Evolutionary conservation across 2,329 filamentous ascomycete species (phyloP).

Genomic region (Aspergillus neoniger): DNA sequence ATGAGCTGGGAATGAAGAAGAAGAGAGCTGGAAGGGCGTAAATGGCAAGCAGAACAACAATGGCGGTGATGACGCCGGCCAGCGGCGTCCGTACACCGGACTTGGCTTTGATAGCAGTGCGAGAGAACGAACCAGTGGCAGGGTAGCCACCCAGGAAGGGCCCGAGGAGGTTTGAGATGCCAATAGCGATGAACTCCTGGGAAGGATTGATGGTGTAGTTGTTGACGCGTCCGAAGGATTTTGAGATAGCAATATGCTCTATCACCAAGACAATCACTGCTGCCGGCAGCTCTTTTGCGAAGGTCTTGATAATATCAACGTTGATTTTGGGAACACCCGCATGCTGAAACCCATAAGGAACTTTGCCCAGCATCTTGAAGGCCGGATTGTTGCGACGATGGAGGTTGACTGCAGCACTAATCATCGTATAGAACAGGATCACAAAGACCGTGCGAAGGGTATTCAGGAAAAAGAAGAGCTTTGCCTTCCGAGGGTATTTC

Average conservation of each 20-base stretch:
- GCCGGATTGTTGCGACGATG: conserved; percentile 62
- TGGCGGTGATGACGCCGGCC: conserved; percentile 81
- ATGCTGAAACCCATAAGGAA: conserved; percentile 85
- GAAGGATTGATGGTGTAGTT: conserved; percentile 95
- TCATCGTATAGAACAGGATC: conserved; percentile 86
- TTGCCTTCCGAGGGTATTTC: conserved; percentile 68
- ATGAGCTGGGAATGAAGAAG: conserved; percentile 83
- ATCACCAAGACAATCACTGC: conserved; percentile 90
- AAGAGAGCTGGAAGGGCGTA: conserved; percentile 86
- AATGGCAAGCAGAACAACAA: conserved; percentile 82
- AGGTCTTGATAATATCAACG: conserved; percentile 64
- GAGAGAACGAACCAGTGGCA: conserved; percentile 89
- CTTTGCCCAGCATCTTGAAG: conserved; percentile 73
- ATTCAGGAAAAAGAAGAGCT: conserved; percentile 83
- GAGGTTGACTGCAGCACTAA: conserved; percentile 82
- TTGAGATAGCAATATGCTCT: conserved; percentile 94
- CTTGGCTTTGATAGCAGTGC: conserved; percentile 95
- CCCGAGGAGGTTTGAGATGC: conserved; percentile 81
- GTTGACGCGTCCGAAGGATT: conserved; percentile 92
- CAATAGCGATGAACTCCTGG: conserved; percentile 91
- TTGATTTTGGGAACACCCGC: conserved; percentile 72
- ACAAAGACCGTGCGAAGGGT: conserved; percentile 90
- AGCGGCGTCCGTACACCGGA: conserved; percentile 89
- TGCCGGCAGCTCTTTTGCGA: conserved; percentile 74
- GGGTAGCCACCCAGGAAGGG: conserved; percentile 90